Evolutionary conservation across 371 early-diverging fungal species (phyloP), one percentile per base, ranked within the genome.

Genomic region (Mortierella sp.): DNA sequence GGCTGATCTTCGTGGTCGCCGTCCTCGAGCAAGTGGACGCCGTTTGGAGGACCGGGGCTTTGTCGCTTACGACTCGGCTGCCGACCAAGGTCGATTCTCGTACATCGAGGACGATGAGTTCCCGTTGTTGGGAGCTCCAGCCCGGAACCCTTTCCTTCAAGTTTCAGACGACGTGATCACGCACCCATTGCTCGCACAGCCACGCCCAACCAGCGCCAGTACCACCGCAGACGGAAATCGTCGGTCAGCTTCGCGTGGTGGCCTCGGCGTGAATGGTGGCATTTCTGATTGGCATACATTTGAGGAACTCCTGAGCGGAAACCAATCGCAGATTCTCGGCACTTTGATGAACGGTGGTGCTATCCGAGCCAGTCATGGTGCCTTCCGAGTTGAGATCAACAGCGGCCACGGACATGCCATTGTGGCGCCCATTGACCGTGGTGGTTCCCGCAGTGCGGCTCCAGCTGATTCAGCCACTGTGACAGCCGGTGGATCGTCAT

Each of bases 301-400:
- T 79, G 95, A 95, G 76, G 94, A 95, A 54, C 87, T 96, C n/a
- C 88, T 96, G 65, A 94, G 92, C n/a, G 94, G 93, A 4, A 92
- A 91, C 77, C 91, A 95, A 0, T 87, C 93, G 44, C 95, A 95
- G 75, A 79, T 95, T 71, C 86, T 95, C 10, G 93, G 94, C 76
- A 92, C 91, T 58, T 73, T 96, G 35, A 88, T 96, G 71, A 89
- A 88, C 41, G 83, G 92, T 18, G 82, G 81, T 21, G 78, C 83
- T 27, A 76, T 87, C 44, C 82, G 88, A 55, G 89, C 90, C 11
- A 78, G 75, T 41, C 89, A 90, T 29, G 83, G 88, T 48, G 89
- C 92, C 49, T 87, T 92, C 73, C 92, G 93, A 43, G 89, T 92
- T 21, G 93, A 92, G 75, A 78, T 92, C 12, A 90, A 89, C 75